Conservation (phyloP, 2,329 filamentous ascomycete species). For the Xylariaceae sp. region DNA sequence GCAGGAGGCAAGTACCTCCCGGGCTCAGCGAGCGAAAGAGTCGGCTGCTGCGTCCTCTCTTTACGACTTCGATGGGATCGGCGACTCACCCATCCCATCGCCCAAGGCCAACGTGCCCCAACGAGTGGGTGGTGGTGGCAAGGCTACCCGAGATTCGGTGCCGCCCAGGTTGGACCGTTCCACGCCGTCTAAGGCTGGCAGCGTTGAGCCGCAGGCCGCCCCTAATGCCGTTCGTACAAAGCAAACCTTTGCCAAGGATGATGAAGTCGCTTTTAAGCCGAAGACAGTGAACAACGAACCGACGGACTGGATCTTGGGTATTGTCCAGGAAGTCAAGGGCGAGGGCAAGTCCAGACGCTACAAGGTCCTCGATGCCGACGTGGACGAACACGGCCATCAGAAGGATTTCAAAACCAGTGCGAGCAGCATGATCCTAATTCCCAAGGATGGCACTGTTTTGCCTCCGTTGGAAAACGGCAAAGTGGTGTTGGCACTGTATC, state of each 20-base stretch:
- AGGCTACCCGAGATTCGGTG: constrained; percentile 53
- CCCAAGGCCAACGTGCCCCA: constrained; percentile 41
- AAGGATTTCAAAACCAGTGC: constrained; percentile 72
- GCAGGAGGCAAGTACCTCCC: constrained; percentile 34
- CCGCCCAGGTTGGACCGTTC: constrained; percentile 55
- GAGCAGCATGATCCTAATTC: constrained; percentile 76
- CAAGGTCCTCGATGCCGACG: constrained; percentile 78
- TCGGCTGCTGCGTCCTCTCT: constrained; percentile 35
- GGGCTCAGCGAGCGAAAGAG: constrained; percentile 35
- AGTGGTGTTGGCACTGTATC: constrained; percentile 77
- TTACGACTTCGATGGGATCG: constrained; percentile 48
- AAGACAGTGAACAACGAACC: constrained; percentile 54
- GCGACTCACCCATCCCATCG: constrained; percentile 47
- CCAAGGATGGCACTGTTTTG: constrained; percentile 56
- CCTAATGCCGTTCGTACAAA: constrained; percentile 50
- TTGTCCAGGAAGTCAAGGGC: constrained; percentile 73
- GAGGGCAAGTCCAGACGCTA: constrained; percentile 79
- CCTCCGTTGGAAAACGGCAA: constrained; percentile 68
- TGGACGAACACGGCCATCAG: constrained; percentile 69
- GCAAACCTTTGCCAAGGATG: constrained; percentile 62
- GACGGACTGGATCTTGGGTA: constrained; percentile 74
- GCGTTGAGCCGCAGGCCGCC: constrained; percentile 54
- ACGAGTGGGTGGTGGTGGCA: constrained; percentile 40
- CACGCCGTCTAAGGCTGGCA: constrained; percentile 41
- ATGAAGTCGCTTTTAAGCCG: constrained; percentile 68